Base-by-base conservation (phyloP, 2,329 filamentous ascomycete species). In the Thermoascus crustaceus region DNA sequence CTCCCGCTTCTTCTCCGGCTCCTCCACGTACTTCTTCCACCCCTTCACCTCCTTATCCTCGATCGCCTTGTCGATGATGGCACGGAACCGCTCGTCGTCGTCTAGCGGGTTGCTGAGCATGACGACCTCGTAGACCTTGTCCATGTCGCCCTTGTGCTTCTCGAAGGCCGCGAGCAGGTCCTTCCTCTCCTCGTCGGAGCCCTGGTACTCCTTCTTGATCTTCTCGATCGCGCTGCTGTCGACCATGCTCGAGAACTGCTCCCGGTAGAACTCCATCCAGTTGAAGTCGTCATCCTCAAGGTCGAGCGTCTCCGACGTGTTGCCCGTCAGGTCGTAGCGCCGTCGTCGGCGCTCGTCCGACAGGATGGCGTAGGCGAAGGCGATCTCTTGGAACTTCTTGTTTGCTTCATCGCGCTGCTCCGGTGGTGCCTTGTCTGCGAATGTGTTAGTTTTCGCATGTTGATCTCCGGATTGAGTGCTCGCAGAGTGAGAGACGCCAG, bases 351-450 rank as follows among this genome's bases (percentile, higher is more conserved):
- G 71, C 14, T 82, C 72, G 49, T 95, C 85, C 20, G 85, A 94
- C 22, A 98, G 82, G 32, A 98, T 76, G 21, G 87, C 89, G 55
- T 96, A 94, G 34, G 91, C 89, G 53, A 95, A 89, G 16, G 89
- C 89, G 48, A 98, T 79, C 48, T 82, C 72, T 62, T 98, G 91
- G 60, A 98, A 98, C 35, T 75, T 81, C 41, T 72, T 70, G 49
- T 94, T 81, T 2, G 91, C 89, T 26, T 73, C 66, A 17, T 79
- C 72, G 53, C 85, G 86, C 34, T 80, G 66, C 14, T 78, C 71
- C 1, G 75, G 69, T 10, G 76, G 47, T 3, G 79, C 85, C 67
- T 94, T 94, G 72, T 94, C 87, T 82, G 39, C 13, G 19, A 16
- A 17, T 31, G 21, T 7, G 21, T 13, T 16, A 37, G 4, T 4